These are phyloP conservation scores for Podospora didyma DNA, from an alignment of 495 filamentous ascomycete species.

Conservation along the genomic window DNA sequence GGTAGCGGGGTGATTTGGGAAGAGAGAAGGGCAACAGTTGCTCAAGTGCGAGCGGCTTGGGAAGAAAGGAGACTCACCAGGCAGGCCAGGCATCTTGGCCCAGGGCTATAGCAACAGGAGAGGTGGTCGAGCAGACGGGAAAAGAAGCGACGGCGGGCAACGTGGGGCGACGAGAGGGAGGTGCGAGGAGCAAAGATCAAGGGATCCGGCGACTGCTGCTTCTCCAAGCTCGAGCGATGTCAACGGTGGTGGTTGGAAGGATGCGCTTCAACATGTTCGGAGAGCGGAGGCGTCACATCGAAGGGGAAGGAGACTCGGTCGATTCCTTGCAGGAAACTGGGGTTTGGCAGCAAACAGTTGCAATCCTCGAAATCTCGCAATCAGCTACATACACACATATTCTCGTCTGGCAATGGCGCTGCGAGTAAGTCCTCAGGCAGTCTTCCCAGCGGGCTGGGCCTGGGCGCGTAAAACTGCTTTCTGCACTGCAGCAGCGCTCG, in stretches of 20 bases:
- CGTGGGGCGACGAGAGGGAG: not conserved
- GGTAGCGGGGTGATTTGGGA: constrained; percentile 1
- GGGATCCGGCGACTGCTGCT: constrained; percentile 14
- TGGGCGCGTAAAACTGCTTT: not conserved
- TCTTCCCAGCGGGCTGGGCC: not conserved
- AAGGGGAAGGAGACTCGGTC: not conserved
- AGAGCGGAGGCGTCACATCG: constrained; percentile 23
- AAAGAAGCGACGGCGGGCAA: not conserved
- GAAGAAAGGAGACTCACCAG: constrained; percentile 53
- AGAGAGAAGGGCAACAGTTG: constrained; percentile 5
- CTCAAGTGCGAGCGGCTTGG: not conserved
- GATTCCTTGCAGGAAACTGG: too few relatives aligned
- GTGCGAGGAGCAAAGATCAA: constrained; percentile 10
- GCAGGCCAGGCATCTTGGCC: constrained; percentile 80
- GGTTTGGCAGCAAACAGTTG: too few relatives aligned
- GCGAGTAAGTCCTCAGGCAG: not conserved
- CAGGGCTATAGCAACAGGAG: constrained; percentile 1
- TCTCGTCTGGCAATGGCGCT: not conserved
- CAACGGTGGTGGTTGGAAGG: constrained; percentile 20
- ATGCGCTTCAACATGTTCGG: constrained; percentile 34
- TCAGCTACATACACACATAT: too few relatives aligned
- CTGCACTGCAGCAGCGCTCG: too few relatives aligned
- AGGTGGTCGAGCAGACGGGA: not conserved
- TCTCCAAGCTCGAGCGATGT: constrained; percentile 31
- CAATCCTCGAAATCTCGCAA: too few relatives aligned